These are phyloP conservation scores for Rhododendron ovatum DNA, from an alignment of 148 eudicot species.

Conservation along the genomic window DNA sequence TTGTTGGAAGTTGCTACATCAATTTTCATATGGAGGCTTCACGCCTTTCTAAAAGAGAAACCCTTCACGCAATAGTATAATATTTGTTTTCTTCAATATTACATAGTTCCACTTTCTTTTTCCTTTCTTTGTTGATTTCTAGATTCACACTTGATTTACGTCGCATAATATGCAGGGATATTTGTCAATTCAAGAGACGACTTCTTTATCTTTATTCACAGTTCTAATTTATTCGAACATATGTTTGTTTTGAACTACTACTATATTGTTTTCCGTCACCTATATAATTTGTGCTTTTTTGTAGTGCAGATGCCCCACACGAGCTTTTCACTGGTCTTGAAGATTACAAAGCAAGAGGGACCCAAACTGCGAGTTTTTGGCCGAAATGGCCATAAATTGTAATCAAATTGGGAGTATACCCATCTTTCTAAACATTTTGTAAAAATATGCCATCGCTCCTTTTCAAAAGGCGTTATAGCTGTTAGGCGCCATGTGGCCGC, in stretches of 20 bases:
- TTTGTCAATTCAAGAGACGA: neutral
- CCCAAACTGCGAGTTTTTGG: slow-evolving; percentile 88
- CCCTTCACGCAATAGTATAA: neutral
- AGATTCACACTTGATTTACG: neutral
- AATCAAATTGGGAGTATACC: too few relatives aligned
- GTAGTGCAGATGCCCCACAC: slow-evolving; percentile 90
- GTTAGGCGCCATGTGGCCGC: too few relatives aligned
- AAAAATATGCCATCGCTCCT: too few relatives aligned
- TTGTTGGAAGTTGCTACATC: neutral
- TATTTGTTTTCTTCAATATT: neutral
- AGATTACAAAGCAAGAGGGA: slow-evolving; percentile 94
- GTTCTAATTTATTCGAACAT: neutral
- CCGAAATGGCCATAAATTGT: too few relatives aligned
- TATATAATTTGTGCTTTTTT: neutral
- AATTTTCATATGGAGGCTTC: neutral
- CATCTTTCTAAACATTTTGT: too few relatives aligned
- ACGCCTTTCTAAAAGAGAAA: neutral
- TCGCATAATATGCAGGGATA: neutral
- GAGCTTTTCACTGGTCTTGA: slow-evolving; percentile 87
- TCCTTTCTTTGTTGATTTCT: neutral
- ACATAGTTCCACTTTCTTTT: neutral
- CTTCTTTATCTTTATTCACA: neutral
- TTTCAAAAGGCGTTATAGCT: too few relatives aligned
- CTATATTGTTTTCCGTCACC: too few relatives aligned
- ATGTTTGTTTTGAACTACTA: neutral